A percentile compares a stretch with the other conserved stretches of the same genome.
These are phyloP conservation scores for Tricholoma furcatifolium DNA, from an alignment of 768 basidiomycete species.

Conservation along the genomic window DNA sequence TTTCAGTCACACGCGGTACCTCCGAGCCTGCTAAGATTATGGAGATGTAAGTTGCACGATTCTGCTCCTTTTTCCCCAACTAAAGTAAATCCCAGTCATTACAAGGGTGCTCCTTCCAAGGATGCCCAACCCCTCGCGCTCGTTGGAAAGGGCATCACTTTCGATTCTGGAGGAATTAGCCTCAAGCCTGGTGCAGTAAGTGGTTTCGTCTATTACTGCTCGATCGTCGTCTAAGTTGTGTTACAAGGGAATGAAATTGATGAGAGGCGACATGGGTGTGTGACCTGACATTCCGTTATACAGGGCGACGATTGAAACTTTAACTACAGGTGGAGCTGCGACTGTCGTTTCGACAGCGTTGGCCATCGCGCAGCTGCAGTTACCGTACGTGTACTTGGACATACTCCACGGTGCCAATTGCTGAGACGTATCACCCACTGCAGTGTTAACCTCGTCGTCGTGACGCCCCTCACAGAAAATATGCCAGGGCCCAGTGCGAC, in stretches of 20 bases:
- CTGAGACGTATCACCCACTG: constrained; percentile 3
- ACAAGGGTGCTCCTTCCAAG: constrained; percentile 67
- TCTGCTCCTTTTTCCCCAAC: not conserved
- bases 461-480: constrained; percentile 82
- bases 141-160: constrained; percentile 89
- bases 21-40: constrained; percentile 84
- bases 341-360: constrained; percentile 69
- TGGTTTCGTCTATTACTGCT: constrained; percentile 8
- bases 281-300: not conserved
- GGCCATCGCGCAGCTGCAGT: constrained; percentile 75
- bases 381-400: constrained; percentile 59
- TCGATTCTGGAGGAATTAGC: constrained; percentile 87
- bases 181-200: constrained; percentile 72
- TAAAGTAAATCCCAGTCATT: constrained; percentile 51
- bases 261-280: constrained; percentile 86
- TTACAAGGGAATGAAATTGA: constrained; percentile 74
- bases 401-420: not conserved
- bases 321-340: constrained; percentile 66
- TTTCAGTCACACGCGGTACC: constrained; percentile 83
- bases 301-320: not conserved
- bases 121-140: constrained; percentile 64
- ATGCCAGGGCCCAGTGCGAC: constrained; percentile 73
- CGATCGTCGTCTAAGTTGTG: not conserved
- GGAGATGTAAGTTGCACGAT: constrained; percentile 58
- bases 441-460: constrained; percentile 73